Evolutionary conservation across 306 rosid genomes (phyloP).

Genomic region (Begonia peltatifolia): DNA sequence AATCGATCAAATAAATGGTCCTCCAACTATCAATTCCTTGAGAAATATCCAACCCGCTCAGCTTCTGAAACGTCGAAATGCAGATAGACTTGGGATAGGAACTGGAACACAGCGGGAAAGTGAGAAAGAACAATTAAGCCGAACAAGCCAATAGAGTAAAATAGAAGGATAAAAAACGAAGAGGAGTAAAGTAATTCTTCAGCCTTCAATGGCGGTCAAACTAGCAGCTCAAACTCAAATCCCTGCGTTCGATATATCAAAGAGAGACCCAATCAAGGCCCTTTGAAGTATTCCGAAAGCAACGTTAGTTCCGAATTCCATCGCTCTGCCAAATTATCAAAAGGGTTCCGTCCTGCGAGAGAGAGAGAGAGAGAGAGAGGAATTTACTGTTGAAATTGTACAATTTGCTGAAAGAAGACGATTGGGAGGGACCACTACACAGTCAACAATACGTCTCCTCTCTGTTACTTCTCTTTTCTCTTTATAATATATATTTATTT

Average conservation of each 20-base stretch:
- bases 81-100: neutral
- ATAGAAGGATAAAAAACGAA: constrained; percentile 2
- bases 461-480: too few relatives aligned
- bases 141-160: neutral
- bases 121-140: constrained; percentile 1
- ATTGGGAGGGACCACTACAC: too few relatives aligned
- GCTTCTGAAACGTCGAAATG: constrained; percentile 1
- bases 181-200: constrained; percentile 3
- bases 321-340: neutral
- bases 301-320: constrained; percentile 10
- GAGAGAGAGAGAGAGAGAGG: neutral
- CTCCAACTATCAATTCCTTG: neutral
- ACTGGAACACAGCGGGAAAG: neutral
- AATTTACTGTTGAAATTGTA: neutral
- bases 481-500: too few relatives aligned
- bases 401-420: neutral
- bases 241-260: neutral
- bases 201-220: constrained; percentile 54
- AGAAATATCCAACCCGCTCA: neutral
- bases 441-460: too few relatives aligned
- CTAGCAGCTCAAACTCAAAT: neutral
- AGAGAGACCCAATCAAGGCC: constrained; percentile 3
- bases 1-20: constrained; percentile 6
- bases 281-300: constrained; percentile 14
- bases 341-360: neutral